Base-by-base conservation (phyloP, 179 eudicot species). In the Sideroxylon spinosum region DNA sequence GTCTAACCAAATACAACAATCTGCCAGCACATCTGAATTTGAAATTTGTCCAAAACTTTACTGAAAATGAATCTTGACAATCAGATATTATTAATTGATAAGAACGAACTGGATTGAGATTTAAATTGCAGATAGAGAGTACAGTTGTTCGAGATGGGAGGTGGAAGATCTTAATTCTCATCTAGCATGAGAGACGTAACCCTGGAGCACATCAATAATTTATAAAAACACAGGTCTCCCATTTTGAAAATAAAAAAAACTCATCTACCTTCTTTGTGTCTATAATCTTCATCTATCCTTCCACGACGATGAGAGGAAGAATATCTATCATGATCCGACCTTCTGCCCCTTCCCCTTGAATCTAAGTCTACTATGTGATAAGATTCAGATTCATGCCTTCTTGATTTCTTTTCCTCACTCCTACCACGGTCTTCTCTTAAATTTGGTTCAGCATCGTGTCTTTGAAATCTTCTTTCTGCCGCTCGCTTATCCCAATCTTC, bases 381-480 rank as follows among this genome's bases (percentile, higher is more conserved):
- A 4, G 82, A 84, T 14, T 78, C 90, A 63, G 86, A 73, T 56
- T 86, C 90, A 61, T 76, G 62, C 63, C 82, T 81, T 84, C 82
- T 88, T 17, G 90, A 78, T 81, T 88, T 75, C 83, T 85, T 90
- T 22, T 88, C 94, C 70, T 80, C 90, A 84, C 88, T 87, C 82
- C 44, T 37, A 79, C 86, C 94, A 78, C 59, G 69, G 71, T 85
- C 84, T 76, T 88, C 89, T 78, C 86, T 81, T 26, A 83, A 78
- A 76, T 81, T 81, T 71, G 77, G 71, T 79, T 86, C 95, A 68
- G 78, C 68, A 74, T 83, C 86, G 71, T 60, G 79, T 82, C 88
- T 76, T 59, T 84, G 73, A 9, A 86, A 88, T 78, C 83, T 81
- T 81, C 68, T 83, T 69, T 85, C 86, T 65, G 28, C 74, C 71